These are phyloP conservation scores for Penicillium crystallinum DNA, from an alignment of 495 filamentous ascomycete genomes.

Conservation along the genomic window DNA sequence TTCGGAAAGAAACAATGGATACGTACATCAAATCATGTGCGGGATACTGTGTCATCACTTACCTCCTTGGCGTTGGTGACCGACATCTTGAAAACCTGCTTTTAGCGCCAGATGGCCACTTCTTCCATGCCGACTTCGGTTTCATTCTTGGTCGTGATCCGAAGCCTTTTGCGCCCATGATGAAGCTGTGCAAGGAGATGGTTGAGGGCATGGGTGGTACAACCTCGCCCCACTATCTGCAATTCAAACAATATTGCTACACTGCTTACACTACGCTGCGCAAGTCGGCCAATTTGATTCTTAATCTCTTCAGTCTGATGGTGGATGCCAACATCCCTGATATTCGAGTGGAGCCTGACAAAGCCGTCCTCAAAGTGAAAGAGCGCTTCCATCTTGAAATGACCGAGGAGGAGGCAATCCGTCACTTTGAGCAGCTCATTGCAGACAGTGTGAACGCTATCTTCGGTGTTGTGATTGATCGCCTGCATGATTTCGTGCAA, in stretches of 20 bases:
- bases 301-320: conserved; percentile 96
- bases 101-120: conserved; percentile 81
- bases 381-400: conserved; percentile 91
- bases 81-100: conserved; percentile 95
- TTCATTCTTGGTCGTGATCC: conserved; percentile 97
- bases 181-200: conserved; percentile 98
- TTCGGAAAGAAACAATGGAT: conserved; percentile 89
- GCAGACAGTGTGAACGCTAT: conserved; percentile 83
- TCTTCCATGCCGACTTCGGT: conserved; percentile 98
- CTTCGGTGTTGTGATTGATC: conserved; percentile 90
- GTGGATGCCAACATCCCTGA: conserved; percentile 95
- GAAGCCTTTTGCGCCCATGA: conserved; percentile 92
- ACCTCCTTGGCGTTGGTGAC: conserved; percentile 96
- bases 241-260: conserved; percentile 93
- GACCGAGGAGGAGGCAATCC: conserved; percentile 88
- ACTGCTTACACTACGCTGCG: conserved; percentile 89
- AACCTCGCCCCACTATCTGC: conserved; percentile 67
- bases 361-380: conserved; percentile 88
- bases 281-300: conserved; percentile 83
- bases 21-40: conserved; percentile 95
- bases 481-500: conserved; percentile 90
- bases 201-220: conserved; percentile 95
- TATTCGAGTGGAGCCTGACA: conserved; percentile 85
- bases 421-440: conserved; percentile 80
- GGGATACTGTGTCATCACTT: conserved; percentile 98